Conservation (phyloP, 306 rosid genomes). For the Macrotyloma uniflorum region DNA sequence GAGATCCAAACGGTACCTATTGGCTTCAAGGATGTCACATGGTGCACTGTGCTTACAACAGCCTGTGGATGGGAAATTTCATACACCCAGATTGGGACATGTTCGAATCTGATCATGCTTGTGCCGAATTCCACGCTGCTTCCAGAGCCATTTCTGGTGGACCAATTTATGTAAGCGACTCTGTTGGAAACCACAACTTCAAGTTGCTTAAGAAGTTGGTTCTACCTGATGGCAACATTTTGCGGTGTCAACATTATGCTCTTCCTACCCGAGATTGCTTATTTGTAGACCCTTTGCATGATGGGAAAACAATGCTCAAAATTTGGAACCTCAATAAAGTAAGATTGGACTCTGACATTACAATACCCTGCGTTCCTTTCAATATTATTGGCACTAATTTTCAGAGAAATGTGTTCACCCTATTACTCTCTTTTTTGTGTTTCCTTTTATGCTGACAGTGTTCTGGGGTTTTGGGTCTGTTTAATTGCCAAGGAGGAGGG, state of each 20-base stretch:
- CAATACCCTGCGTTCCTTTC: neutral
- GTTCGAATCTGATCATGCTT: constrained; percentile 73
- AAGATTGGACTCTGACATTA: constrained; percentile 9
- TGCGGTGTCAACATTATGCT: constrained; percentile 76
- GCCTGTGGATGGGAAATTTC: constrained; percentile 78
- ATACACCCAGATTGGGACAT: constrained; percentile 91
- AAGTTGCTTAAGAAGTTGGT: constrained; percentile 62
- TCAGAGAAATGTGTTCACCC: neutral
- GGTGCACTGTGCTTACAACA: constrained; percentile 83
- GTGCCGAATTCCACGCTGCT: constrained; percentile 75
- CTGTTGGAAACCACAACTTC: constrained; percentile 76
- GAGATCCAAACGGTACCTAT: constrained; percentile 68
- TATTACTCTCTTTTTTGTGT: neutral
- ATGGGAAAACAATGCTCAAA: constrained; percentile 81
- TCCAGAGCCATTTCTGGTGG: constrained; percentile 84
- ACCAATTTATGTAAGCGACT: constrained; percentile 73
- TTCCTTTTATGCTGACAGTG: constrained; percentile 43
- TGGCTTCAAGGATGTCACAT: constrained; percentile 90
- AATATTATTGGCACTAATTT: too few species aligned
- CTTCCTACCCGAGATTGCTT: constrained; percentile 81
- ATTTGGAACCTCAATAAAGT: constrained; percentile 87
- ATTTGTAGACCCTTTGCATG: constrained; percentile 71
- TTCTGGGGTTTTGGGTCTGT: constrained; percentile 65
- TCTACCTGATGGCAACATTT: constrained; percentile 66
- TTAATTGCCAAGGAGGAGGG: constrained; percentile 90